Conservation (phyloP, 371 early-diverging fungal species). For the Apophysomyces elegans region DNA sequence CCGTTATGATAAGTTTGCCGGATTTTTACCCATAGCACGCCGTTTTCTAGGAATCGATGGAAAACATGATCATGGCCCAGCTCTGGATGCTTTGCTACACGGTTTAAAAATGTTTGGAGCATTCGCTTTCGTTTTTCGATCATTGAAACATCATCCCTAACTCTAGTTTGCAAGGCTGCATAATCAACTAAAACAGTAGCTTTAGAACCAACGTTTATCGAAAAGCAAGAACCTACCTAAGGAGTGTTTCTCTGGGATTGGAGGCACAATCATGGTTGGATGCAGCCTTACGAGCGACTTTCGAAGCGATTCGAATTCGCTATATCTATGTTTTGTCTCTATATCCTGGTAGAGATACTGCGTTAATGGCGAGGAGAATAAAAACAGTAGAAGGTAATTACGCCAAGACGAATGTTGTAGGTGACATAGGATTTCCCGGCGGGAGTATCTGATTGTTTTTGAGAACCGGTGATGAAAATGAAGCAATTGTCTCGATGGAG, state of each 20-base stretch:
- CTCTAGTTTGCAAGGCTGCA: slow-evolving; percentile 81
- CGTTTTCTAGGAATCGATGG: slow-evolving; percentile 82
- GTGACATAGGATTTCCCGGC: slow-evolving; percentile 51
- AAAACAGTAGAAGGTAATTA: slow-evolving; percentile 27
- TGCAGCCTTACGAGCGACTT: slow-evolving; percentile 76
- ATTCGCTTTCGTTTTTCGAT: slow-evolving; percentile 92
- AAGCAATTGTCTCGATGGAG: slow-evolving; percentile 28
- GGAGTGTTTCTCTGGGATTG: slow-evolving; percentile 96
- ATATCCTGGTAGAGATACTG: slow-evolving; percentile 29
- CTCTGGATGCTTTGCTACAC: slow-evolving; percentile 86
- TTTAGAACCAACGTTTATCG: background rate
- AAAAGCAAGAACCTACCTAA: slow-evolving; percentile 57
- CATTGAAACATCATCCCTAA: slow-evolving; percentile 88
- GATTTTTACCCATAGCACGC: slow-evolving; percentile 62
- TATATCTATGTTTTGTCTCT: slow-evolving; percentile 66
- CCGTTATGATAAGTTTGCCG: background rate
- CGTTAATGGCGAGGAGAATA: background rate
- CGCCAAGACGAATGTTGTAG: slow-evolving; percentile 58
- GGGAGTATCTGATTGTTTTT: slow-evolving; percentile 46
- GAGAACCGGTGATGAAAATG: slow-evolving; percentile 43
- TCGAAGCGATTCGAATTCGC: slow-evolving; percentile 94
- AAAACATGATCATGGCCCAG: slow-evolving; percentile 86
- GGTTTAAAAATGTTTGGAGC: slow-evolving; percentile 92
- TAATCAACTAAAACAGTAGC: slow-evolving; percentile 71
- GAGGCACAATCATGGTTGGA: slow-evolving; percentile 90